Evolutionary conservation across 768 basidiomycete genomes (phyloP), one percentile per base, ranked within the genome.

Genomic region (Coprinopsis marcescibilis): DNA sequence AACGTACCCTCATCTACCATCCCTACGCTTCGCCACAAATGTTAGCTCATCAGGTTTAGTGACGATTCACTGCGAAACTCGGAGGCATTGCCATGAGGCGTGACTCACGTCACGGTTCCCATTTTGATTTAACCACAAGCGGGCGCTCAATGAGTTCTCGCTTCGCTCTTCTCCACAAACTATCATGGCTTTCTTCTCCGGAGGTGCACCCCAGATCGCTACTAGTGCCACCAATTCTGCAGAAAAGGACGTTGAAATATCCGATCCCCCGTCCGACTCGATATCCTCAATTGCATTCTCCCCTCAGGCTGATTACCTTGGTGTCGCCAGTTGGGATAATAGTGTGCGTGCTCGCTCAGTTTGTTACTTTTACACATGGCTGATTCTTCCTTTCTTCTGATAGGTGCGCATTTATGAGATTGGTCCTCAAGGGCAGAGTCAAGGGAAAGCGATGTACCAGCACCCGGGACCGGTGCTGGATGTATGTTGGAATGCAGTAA

Each of bases 321-420:
- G 94, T 7, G 93, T 94, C 11, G 92, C 82, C 45, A 87, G 85
- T 55, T 98, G 95, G 95, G 88, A 89, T 59, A 93, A 91, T 60
- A 89, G 89, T 65, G 93, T 92, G 54, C 34, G 80, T 65, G 12
- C 12, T 26, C 17, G 13, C n/a, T n/a, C n/a, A n/a, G n/a, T n/a
- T n/a, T 14, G 14, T 45, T 36, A 19, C n/a, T 7, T 21, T 11
- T 32, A 13, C 35, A 29, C 14, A 21, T 24, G 39, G 34, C 25
- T 30, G 5, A 27, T 23, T n/a, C 20, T 50, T 49, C 32, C n/a
- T n/a, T n/a, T n/a, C n/a, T n/a, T n/a, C n/a, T n/a, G n/a, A n/a
- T 50, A 94, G 89, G 92, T 96, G 23, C 81, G 93, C 38, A 75
- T 97, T 35, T 98, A 98, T 65, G 90, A 95, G 69, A 84, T 97